Conservation (phyloP, 768 basidiomycete genomes). For the Cyathus striatus region DNA sequence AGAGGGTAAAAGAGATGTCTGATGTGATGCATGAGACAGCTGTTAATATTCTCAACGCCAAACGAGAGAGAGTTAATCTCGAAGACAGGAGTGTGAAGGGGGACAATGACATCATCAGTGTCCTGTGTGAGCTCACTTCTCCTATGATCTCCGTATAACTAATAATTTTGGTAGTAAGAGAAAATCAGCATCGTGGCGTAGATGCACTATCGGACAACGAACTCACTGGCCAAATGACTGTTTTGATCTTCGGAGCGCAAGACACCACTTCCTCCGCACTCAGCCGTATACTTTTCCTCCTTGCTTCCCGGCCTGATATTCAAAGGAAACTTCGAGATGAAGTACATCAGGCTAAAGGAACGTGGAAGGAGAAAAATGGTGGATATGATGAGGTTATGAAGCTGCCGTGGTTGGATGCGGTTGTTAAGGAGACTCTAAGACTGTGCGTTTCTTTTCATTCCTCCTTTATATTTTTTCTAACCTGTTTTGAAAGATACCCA, state of each 20-base stretch:
- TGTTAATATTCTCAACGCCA: slow-evolving; percentile 30
- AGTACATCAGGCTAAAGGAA: slow-evolving; percentile 18
- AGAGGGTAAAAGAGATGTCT: slow-evolving; percentile 38
- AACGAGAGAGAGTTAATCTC: slow-evolving; percentile 20
- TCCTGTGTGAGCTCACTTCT: slow-evolving; percentile 26
- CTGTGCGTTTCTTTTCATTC: slow-evolving; percentile 19
- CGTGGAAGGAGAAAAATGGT: slow-evolving; percentile 10
- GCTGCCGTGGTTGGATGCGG: slow-evolving; percentile 38
- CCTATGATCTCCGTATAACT: background rate
- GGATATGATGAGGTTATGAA: slow-evolving; percentile 29
- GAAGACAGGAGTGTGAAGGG: slow-evolving; percentile 10
- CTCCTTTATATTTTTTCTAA: background rate
- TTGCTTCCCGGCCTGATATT: slow-evolving; percentile 30
- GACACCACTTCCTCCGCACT: slow-evolving; percentile 44
- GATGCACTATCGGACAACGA: slow-evolving; percentile 38
- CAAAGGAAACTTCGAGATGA: slow-evolving; percentile 34
- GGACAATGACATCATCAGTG: slow-evolving; percentile 46
- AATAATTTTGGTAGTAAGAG: slow-evolving; percentile 20
- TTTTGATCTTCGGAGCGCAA: slow-evolving; percentile 45
- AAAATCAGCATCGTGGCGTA: slow-evolving; percentile 26
- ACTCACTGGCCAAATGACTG: slow-evolving; percentile 45
- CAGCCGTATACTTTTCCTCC: slow-evolving; percentile 33
- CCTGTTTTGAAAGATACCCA: slow-evolving; percentile 26
- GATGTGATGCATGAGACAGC: slow-evolving; percentile 44
- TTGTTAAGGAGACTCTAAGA: slow-evolving; percentile 42